phyloP scores from a whole-genome alignment of 1,284 basidiomycete genomes.

The Puccinia hordei region DNA sequence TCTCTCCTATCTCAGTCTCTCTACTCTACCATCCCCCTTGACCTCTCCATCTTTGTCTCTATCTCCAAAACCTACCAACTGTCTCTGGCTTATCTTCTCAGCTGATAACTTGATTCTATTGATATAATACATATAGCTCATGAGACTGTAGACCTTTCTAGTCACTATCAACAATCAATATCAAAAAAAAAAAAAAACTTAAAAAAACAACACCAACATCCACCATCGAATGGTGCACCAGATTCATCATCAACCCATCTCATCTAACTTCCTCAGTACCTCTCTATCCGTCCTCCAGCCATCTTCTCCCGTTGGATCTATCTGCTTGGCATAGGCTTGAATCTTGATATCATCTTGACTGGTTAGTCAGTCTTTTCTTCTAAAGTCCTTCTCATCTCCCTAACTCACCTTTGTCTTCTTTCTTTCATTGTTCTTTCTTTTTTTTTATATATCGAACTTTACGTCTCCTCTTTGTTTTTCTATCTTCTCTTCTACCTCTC shows the following conservation, averaged over 20 bases:
- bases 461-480: background rate
- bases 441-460: background rate
- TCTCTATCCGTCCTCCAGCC: background rate
- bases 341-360: background rate
- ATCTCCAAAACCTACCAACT: background rate
- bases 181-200: no score
- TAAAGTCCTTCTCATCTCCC: no score
- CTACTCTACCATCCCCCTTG: no score
- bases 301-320: background rate
- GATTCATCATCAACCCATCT: no score
- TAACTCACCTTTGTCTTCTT: no score
- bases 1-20: no score
- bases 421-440: background rate
- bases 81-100: background rate
- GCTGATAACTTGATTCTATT: background rate
- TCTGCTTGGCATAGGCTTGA: background rate
- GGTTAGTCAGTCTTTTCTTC: background rate
- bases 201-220: no score
- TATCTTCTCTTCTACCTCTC: background rate
- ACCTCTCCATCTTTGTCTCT: background rate
- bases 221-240: no score
- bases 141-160: no score
- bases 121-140: no score
- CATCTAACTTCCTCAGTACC: no score
- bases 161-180: no score